These are phyloP conservation scores for Pezicula carpinea DNA, from an alignment of 2,329 filamentous ascomycete genomes.

Conservation along the genomic window DNA sequence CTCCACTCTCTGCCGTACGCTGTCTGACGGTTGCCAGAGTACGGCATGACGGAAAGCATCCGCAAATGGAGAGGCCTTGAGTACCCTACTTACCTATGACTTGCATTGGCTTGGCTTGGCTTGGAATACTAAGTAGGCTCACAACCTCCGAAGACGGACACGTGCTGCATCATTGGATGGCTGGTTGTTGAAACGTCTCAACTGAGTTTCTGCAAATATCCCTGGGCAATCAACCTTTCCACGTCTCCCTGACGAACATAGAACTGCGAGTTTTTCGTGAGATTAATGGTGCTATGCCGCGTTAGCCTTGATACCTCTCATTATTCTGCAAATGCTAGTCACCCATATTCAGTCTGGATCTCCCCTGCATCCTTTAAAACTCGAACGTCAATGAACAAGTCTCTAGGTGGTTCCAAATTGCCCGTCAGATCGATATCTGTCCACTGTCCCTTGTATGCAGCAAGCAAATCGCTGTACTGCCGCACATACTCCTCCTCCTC, in stretches of 20 bases:
- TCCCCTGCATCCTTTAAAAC: constrained; percentile 96
- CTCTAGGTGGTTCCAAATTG: constrained; percentile 86
- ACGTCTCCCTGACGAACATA: constrained; percentile 96
- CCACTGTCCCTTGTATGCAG: constrained; percentile 98
- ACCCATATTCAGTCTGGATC: constrained; percentile 99
- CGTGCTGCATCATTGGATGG: not conserved
- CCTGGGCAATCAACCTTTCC: constrained; percentile 87
- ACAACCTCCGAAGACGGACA: not conserved
- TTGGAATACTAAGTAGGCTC: too few relatives aligned
- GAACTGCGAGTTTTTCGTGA: constrained; percentile 98
- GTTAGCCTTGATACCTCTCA: not conserved
- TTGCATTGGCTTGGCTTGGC: too few relatives aligned
- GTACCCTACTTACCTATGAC: too few relatives aligned
- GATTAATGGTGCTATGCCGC: constrained; percentile 70
- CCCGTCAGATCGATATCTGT: constrained; percentile 96
- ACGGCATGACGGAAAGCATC: too few relatives aligned
- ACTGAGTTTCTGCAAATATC: constrained; percentile 85
- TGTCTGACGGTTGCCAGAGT: too few relatives aligned
- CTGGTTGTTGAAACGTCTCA: constrained; percentile 42
- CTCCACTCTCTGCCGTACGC: too few relatives aligned
- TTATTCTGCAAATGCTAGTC: constrained; percentile 32
- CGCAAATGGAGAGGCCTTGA: too few relatives aligned
- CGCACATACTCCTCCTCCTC: constrained; percentile 96
- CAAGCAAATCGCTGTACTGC: constrained; percentile 84
- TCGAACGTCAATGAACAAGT: constrained; percentile 94